Evolutionary conservation across 2,329 filamentous ascomycete species (phyloP), one percentile per base, ranked within the genome.

Genomic region (Aspergillus sp.): DNA sequence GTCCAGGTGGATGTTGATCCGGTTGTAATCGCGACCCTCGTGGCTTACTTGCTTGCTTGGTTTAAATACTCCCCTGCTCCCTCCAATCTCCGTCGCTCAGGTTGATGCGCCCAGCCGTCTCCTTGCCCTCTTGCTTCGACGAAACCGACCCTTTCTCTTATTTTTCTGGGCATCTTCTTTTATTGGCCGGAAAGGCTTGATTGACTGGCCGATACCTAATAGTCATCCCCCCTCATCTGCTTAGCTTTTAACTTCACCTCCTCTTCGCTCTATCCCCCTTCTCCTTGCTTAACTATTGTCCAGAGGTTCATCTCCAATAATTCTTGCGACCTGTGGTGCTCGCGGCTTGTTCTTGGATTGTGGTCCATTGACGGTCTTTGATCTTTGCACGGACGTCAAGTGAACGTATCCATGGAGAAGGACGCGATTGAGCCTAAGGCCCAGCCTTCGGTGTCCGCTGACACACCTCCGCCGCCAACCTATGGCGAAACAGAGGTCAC

Each of bases 401-500:
- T 42, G 36, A 14, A 42, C 32, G 22, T 31, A 18, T 62, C 20
- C 39, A 76, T 75, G 74, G 73, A 75, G 58, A 74, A 76, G 67
- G 66, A 72, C 57, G 29, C 56, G 57, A 58, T 63, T 45, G 73
- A 71, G 57, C 55, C 64, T 24, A 69, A 69, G 42, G 59, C 69
- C 46, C 63, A 65, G 49, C 66, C 66, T 36, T 55, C 68, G 18
- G 56, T 52, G 49, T 61, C 61, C 16, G 42, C 62, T 20, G 73
- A 76, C 3, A 54, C 59, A 4, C 63, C 68, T 18, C 73, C 72
- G 0, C 54, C 57, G n/a, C 54, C 57, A 22, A 18, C 50, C 18
- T 76, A 76, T 58, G 74, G 74, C 24, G 69, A 74, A 49, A 64
- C 68, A 6, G 62, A 69, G 42, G 18, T 63, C 5, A 68, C 72